A percentile compares a stretch with the other conserved stretches of the same genome.
Conservation (phyloP, 805 yeast species). For the Nakazawaea siamensis region DNA sequence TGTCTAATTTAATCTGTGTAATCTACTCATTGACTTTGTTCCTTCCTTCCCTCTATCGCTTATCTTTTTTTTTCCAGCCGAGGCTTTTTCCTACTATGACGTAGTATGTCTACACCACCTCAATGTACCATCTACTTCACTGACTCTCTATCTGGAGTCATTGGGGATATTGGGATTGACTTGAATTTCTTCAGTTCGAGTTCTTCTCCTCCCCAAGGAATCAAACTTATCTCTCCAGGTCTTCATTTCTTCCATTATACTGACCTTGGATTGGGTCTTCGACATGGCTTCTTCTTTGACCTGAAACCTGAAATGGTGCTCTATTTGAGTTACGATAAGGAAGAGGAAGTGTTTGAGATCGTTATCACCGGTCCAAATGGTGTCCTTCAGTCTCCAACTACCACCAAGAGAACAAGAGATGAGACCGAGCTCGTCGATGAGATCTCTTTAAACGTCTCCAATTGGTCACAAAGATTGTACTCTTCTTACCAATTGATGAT, state of each 20-base stretch:
- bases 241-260: constrained; percentile 50
- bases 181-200: constrained; percentile 32
- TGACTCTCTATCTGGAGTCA: background rate
- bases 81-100: too few relatives aligned
- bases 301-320: constrained; percentile 27
- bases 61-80: too few relatives aligned
- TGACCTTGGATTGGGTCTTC: constrained; percentile 24
- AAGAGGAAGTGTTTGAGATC: constrained; percentile 22
- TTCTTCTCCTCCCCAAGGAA: constrained; percentile 35
- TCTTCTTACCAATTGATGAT: constrained; percentile 30
- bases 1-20: too few relatives aligned
- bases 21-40: too few relatives aligned
- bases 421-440: constrained; percentile 21
- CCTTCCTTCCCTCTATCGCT: too few relatives aligned
- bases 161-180: constrained; percentile 34
- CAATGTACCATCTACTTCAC: constrained; percentile 4
- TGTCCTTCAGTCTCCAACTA: too few relatives aligned
- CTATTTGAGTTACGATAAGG: constrained; percentile 28
- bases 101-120: constrained; percentile 4
- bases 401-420: constrained; percentile 9
- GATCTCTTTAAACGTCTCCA: constrained; percentile 19
- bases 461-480: constrained; percentile 21
- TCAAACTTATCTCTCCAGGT: constrained; percentile 43
- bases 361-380: too few relatives aligned
- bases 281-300: constrained; percentile 30